These are phyloP conservation scores for Rhynchospora tenuis DNA, from an alignment of 176 grass and related monocot genomes.

Conservation along the genomic window DNA sequence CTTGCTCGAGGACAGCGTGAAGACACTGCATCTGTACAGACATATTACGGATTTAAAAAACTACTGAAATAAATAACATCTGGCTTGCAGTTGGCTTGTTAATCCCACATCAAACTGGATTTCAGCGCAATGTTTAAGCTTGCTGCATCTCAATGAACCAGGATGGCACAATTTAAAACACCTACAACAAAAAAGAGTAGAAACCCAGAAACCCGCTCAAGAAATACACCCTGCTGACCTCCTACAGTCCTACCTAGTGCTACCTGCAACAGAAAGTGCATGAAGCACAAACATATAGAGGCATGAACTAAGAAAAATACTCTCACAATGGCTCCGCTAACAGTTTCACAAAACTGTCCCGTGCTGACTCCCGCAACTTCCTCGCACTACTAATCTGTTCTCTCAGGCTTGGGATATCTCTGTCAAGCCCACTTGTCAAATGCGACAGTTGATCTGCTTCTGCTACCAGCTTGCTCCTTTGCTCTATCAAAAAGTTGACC, in stretches of 20 bases:
- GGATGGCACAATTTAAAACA: neutral
- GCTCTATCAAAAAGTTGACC: neutral
- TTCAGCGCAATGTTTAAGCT: neutral
- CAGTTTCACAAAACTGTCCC: neutral
- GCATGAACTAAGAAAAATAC: neutral
- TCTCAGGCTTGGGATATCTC: neutral
- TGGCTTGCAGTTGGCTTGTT: neutral
- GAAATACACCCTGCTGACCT: no score
- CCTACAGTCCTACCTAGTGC: neutral
- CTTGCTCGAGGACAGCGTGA: no score
- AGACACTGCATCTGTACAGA: no score
- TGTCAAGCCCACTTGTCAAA: neutral
- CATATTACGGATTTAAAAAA: neutral
- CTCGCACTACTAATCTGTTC: neutral
- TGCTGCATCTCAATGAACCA: neutral
- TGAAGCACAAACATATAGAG: neutral
- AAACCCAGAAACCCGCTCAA: neutral
- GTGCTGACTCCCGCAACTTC: neutral
- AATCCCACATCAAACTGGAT: neutral
- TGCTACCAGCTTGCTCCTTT: neutral
- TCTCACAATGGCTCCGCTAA: slow-evolving; percentile 3
- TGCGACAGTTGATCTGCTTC: neutral
- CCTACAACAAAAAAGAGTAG: neutral
- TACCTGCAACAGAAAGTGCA: neutral
- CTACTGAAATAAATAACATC: neutral